Evolutionary conservation across 1,284 basidiomycete genomes (phyloP), one percentile per base, ranked within the genome.

Genomic region (Trametes sp.): DNA sequence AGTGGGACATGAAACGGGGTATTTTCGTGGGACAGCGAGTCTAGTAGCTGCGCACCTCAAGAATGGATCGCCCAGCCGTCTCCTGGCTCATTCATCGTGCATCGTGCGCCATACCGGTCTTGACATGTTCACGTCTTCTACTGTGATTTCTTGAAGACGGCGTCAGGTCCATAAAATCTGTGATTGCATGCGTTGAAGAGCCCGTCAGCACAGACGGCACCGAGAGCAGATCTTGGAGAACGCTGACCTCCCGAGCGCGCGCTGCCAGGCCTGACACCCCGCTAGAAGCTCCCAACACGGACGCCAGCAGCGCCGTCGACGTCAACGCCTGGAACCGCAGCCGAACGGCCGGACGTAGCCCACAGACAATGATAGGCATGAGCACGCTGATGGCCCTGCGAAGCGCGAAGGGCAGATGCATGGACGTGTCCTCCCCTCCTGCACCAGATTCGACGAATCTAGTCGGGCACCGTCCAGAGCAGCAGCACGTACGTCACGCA

Each of bases 311-410:
- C n/a, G n/a, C 16, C 41, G 55, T 26, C 23, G 23, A 10, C 42
- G 7, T 26, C 9, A 42, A 49, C 19, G 55, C 55, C 46, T 57
- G 55, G 45, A 49, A 38, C 33, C 45, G 42, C 42, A 14, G 42
- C 6, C 33, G 19, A 26, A 21, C n/a, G 33, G 35, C 6, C 19
- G 33, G n/a, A n/a, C n/a, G n/a, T n/a, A n/a, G n/a, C n/a, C n/a
- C n/a, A 11, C 50, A 7, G n/a, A 16, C 21, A 52, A 26, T 52
- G 57, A 59, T 59, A 58, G 57, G 46, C 57, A 58, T 58, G 57
- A 58, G 57, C 36, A 48, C 50, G 57, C 50, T 59, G 57, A 59
- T 59, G 57, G 29, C 57, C 50, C 42, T 59, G 42, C 24, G 51
- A 53, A 50, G 57, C 31, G 11, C 36, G 36, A 59, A 53, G n/a